A percentile compares a stretch with the other conserved stretches of the same genome.
Evolutionary conservation across 1,139 yeast genomes (phyloP).

Genomic region (Yamadazyma pseudoaaseri): DNA sequence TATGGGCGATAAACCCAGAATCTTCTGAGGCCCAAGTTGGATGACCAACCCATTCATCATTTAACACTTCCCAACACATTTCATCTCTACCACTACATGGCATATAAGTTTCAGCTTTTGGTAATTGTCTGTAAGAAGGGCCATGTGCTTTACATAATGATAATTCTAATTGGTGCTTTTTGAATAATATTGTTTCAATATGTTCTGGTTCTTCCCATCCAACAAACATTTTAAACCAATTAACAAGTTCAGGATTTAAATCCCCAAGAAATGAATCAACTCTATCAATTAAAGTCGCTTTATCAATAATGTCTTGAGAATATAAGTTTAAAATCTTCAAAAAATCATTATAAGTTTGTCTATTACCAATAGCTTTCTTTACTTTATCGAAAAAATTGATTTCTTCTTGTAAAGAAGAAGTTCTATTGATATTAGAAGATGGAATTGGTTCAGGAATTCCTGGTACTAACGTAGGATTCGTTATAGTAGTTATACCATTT

Average conservation of each 20-base stretch:
- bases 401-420: slow-evolving; percentile 74
- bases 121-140: slow-evolving; percentile 89
- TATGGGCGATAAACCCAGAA: slow-evolving; percentile 95
- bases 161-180: slow-evolving; percentile 86
- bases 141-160: slow-evolving; percentile 87
- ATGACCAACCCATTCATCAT: slow-evolving; percentile 99
- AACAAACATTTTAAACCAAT: slow-evolving; percentile 91
- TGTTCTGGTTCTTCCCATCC: slow-evolving; percentile 80
- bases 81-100: slow-evolving; percentile 98
- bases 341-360: slow-evolving; percentile 88
- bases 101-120: slow-evolving; percentile 93
- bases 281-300: slow-evolving; percentile 75
- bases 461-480: slow-evolving; percentile 72
- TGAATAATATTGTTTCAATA: slow-evolving; percentile 85
- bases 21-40: slow-evolving; percentile 99
- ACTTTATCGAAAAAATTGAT: slow-evolving; percentile 88
- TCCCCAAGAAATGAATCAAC: slow-evolving; percentile 83
- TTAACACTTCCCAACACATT: slow-evolving; percentile 98
- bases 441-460: slow-evolving; percentile 86
- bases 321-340: slow-evolving; percentile 81
- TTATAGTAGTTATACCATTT: slow-evolving; percentile 23
- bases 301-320: slow-evolving; percentile 88
- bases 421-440: slow-evolving; percentile 52
- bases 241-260: slow-evolving; percentile 70
- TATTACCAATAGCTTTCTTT: slow-evolving; percentile 85